Percentiles rank a stretch among this genome's conserved stretches.
phyloP scores from a whole-genome alignment of 768 basidiomycete species.

The Wakefieldia striispora region DNA sequence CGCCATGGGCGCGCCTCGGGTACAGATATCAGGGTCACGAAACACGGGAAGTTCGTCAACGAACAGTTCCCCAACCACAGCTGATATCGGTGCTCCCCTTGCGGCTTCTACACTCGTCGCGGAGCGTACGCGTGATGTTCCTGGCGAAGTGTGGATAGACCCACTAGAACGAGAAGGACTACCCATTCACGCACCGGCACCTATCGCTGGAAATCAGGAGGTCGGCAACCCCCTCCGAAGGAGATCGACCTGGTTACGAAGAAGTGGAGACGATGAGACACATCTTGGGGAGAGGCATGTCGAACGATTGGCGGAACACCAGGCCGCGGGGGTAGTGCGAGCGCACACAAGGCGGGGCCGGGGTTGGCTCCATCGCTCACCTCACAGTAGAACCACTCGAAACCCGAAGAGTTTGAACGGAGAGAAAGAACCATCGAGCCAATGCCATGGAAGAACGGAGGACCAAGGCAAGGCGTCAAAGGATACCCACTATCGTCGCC shows the following conservation, averaged over 20 bases:
- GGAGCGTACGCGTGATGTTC: slow-evolving; percentile 37
- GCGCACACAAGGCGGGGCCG: slow-evolving; percentile 39
- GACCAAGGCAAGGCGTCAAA: slow-evolving; percentile 11
- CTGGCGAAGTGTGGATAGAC: slow-evolving; percentile 57
- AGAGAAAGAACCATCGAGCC: not conserved
- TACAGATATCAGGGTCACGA: slow-evolving; percentile 6
- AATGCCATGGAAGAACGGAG: not conserved
- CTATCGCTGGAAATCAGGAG: not conserved
- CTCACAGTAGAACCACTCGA: not conserved
- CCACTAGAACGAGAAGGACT: slow-evolving; percentile 65
- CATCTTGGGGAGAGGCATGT: slow-evolving; percentile 13
- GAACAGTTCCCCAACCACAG: slow-evolving; percentile 8
- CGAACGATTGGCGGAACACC: slow-evolving; percentile 31
- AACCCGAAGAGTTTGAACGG: not conserved
- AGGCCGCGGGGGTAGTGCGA: slow-evolving; percentile 44
- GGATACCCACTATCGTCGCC: not conserved
- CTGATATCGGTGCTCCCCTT: not conserved
- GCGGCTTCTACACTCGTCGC: slow-evolving; percentile 19
- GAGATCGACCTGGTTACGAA: slow-evolving; percentile 16
- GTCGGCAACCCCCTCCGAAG: slow-evolving; percentile 7
- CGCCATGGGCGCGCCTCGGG: not conserved
- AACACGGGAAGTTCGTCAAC: slow-evolving; percentile 1
- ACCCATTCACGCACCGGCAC: slow-evolving; percentile 38
- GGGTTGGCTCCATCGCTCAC: slow-evolving; percentile 17
- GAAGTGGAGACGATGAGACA: slow-evolving; percentile 1